phyloP scores from a whole-genome alignment of 2,329 filamentous ascomycete species.

The Kalaharituber pfeilii region DNA sequence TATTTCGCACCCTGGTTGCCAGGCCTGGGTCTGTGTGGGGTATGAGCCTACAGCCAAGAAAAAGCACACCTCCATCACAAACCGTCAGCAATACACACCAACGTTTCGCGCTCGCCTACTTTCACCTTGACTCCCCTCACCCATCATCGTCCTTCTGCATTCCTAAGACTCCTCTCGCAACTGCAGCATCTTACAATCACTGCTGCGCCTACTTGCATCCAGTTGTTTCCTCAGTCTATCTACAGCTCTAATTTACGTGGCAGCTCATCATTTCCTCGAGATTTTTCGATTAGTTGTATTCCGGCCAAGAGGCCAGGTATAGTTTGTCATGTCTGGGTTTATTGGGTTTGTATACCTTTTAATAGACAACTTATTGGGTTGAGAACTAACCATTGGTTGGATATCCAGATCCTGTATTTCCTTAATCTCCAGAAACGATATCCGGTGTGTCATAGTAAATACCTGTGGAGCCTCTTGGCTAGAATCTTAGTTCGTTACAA shows the following conservation, averaged over 20 bases:
- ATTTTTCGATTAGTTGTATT: slow-evolving; percentile 19
- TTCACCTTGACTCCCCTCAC: background rate
- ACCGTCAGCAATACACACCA: background rate
- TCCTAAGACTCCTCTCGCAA: background rate
- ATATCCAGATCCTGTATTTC: slow-evolving; percentile 67
- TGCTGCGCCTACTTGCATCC: no score
- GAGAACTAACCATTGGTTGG: slow-evolving; percentile 16
- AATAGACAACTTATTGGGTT: slow-evolving; percentile 23
- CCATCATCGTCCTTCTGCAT: background rate
- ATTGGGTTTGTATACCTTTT: slow-evolving; percentile 34
- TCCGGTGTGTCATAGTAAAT: slow-evolving; percentile 80
- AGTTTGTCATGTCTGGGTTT: slow-evolving; percentile 39
- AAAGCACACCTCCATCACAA: no score
- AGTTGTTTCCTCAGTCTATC: no score
- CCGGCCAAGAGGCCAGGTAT: background rate
- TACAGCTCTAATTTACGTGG: no score
- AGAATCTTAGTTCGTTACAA: slow-evolving; percentile 22
- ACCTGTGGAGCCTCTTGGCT: slow-evolving; percentile 4
- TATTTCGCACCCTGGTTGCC: no score
- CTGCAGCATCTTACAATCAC: no score
- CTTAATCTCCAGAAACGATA: slow-evolving; percentile 92
- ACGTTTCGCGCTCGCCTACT: background rate
- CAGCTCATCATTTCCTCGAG: no score
- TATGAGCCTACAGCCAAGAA: no score
- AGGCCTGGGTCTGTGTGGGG: no score